Evolutionary conservation across 805 yeast species (phyloP).

Genomic region (Diddensiella caesifluorescens): DNA sequence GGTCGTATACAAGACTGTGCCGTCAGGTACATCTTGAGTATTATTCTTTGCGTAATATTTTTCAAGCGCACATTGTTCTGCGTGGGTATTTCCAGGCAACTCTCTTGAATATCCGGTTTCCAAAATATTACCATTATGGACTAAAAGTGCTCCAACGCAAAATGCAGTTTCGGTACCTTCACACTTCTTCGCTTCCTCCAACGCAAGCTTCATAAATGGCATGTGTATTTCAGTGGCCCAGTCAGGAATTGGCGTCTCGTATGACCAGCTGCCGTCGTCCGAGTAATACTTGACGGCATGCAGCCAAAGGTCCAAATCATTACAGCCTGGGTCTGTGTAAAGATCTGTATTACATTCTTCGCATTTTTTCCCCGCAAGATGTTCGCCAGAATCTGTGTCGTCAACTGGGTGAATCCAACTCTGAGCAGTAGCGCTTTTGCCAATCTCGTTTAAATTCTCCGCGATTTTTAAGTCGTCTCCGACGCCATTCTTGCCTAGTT

Average conservation of each 20-base stretch:
- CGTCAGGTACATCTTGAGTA: constrained; percentile 50
- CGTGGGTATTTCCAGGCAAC: constrained; percentile 91
- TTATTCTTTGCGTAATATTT: constrained; percentile 48
- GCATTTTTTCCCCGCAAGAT: constrained; percentile 54
- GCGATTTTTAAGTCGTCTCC: constrained; percentile 48
- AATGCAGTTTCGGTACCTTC: constrained; percentile 80
- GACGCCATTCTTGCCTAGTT: constrained; percentile 57
- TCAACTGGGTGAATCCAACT: constrained; percentile 51
- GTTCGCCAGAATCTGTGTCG: constrained; percentile 49
- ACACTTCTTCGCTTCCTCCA: constrained; percentile 74
- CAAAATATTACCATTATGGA: constrained; percentile 55
- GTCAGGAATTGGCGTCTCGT: constrained; percentile 67
- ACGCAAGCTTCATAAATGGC: constrained; percentile 66
- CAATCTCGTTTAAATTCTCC: constrained; percentile 52
- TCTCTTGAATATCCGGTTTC: constrained; percentile 87
- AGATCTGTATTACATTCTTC: constrained; percentile 61
- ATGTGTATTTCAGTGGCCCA: constrained; percentile 69
- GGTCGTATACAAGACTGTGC: constrained; percentile 82
- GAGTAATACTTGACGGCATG: constrained; percentile 76
- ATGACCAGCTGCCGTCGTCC: constrained; percentile 51
- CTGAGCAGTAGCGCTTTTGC: constrained; percentile 62
- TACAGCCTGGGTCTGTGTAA: constrained; percentile 83
- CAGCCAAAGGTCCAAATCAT: constrained; percentile 81
- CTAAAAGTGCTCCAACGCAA: constrained; percentile 89
- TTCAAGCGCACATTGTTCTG: constrained; percentile 89